Evolutionary conservation across 345 rosid species (phyloP), one percentile per base, ranked within the genome.

Genomic region (Raphanus sativus): DNA sequence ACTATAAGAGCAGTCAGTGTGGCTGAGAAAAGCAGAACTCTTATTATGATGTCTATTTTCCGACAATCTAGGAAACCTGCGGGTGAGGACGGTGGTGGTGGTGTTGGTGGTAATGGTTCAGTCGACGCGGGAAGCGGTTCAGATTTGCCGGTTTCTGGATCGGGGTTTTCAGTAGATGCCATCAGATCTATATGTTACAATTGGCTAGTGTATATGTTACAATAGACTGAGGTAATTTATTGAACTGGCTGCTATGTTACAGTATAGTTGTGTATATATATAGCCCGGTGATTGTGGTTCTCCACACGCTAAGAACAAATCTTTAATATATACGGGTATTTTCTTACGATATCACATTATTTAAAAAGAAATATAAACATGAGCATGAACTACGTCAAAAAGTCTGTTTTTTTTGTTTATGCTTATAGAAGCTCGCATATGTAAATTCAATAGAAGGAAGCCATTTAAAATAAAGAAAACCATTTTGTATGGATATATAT

Each of bases 11-110:
- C 77, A 42, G 78, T 74, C 17, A 94, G 5, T 0, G 88, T 62
- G 0, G 90, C 81, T 1, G 90, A 89, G 68, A 94, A 89, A 68
- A 90, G 15, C 15, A 90, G 40, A 5, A 75, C 81, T 87, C 98
- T 82, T 13, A 86, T 84, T 13, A 48, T 81, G 56, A 86, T 78
- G 59, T 86, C 90, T 15, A 75, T 65, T 2, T 63, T n/a, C 17
- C 76, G 71, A 66, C 67, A 83, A 16, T 75, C 80, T 58, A 75
- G n/a, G 63, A 74, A 80, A 54, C 75, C 24, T 1, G 65, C 38
- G 1, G 40, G 6, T 6, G 77, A 60, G 0, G 73, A 58, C 0
- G 83, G 64, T 3, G 84, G 71, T 67, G 74, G 70, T 25, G 21
- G 80, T 24, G n/a, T 78, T 29, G 28, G 72, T 10, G 63, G 25